Base-by-base conservation (phyloP, 306 rosid genomes). In the Cotoneaster glaucophyllus region DNA sequence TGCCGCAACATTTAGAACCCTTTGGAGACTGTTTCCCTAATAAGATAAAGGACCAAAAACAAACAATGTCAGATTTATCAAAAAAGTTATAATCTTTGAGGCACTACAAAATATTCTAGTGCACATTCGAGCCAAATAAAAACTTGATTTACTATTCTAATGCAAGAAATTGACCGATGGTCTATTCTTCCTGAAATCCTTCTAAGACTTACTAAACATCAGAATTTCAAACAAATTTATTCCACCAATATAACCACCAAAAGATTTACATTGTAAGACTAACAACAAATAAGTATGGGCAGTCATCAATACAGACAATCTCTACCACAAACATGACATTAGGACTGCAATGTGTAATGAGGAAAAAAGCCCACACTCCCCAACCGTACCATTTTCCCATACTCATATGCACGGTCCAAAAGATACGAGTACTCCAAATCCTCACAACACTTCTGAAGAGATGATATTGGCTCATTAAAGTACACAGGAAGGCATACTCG, bases 401-500 rank as follows among this genome's bases (percentile, higher is more conserved):
- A 26, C 59, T 95, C 92, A 63, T 90, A 95, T 80, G 99, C 99
- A 77, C 77, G 83, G 79, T 95, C 99, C 74, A 95, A 81, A 72
- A 95, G 97, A 82, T 85, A 84, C 44, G 99, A 95, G 82, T 92
- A 92, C 84, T 95, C 99, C 79, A 95, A 59, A 89, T 92, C 99
- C 85, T 95, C 99, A 50, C 86, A 95, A 82, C 99, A 92, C 79
- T 95, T 95, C 78, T 95, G 97, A 79, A 95, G 99, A 66, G 99
- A 92, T 29, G 99, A 95, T 78, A 92, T 90, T 25, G 99, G 99
- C 84, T 95, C 99, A 57, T 95, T 95, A 70, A 95, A 95, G 85
- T 92, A 95, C n/a, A 92, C 99, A 70, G 99, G 99, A 71, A 95
- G 99, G 73, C 99, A 95, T 75, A 95, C 96, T 37, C 96, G 84